Base-by-base conservation (phyloP, 176 grass and related monocot genomes). In the Pontederia paniculata region DNA sequence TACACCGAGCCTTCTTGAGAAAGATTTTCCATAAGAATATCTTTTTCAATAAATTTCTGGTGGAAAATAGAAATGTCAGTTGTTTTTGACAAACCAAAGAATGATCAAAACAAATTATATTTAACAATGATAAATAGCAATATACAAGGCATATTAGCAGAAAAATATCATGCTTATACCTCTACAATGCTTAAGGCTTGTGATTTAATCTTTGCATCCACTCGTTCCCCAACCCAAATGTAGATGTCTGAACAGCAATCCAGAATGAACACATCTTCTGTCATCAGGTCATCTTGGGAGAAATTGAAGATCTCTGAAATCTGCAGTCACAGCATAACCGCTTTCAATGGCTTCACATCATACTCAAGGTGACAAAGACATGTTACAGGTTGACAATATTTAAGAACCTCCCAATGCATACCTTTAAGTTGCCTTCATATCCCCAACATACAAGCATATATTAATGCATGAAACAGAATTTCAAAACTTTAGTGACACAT, bases 271-370 rank as follows among this genome's bases (percentile, higher is more conserved):
- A 88, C 74, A 73, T 95, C 89, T 79, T 95, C 89, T 18, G 89
- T 95, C 89, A 88, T 88, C 42, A 95, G 72, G 81, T 95, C 89
- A 52, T 95, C 89, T 78, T 95, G 89, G 59, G 73, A 79, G 42
- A 95, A 95, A 62, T 88, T 80, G 72, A 87, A 57, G 78, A 95
- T 71, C 72, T 95, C 89, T 74, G 77, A 84, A 56, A 82, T 60
- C 89, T 95, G 78, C 71, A 45, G 55, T 45, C 18, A 58, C 45
- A 74, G n/a, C 49, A 78, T 68, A 72, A 51, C 17, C 20, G 52
- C 48, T 61, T 52, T 21, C 52, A 50, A 44, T 4, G 21, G 28
- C 16, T 70, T 48, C 8, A 21, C 14, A 49, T 56, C 21, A 47
- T 53, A 49, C 25, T 54, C 55, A 21, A 71, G 51, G 63, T 50